phyloP scores from a whole-genome alignment of 768 basidiomycete species.

The Rubroboletus satanas region DNA sequence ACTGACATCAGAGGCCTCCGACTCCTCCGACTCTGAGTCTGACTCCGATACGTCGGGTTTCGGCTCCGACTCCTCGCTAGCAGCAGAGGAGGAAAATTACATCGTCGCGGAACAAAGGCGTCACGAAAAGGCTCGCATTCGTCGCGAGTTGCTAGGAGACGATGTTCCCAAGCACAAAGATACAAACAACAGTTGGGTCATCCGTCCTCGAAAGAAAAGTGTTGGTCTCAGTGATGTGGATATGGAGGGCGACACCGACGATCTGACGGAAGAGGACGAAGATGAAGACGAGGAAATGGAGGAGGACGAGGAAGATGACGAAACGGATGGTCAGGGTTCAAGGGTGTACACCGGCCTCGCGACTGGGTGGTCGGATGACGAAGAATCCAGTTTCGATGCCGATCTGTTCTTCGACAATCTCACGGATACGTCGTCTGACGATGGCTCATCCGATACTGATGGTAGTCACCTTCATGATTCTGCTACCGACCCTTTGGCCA shows the following conservation, averaged over 20 bases:
- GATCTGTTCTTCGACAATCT: constrained; percentile 82
- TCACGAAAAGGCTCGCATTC: constrained; percentile 50
- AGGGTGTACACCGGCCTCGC: constrained; percentile 58
- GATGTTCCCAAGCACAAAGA: constrained; percentile 41
- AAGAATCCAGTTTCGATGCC: constrained; percentile 75
- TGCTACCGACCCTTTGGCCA: constrained; percentile 19
- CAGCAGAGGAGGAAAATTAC: constrained; percentile 60
- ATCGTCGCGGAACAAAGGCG: constrained; percentile 46
- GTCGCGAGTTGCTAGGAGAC: constrained; percentile 57
- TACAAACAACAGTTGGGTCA: constrained; percentile 59
- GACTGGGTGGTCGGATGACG: constrained; percentile 77
- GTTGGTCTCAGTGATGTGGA: constrained; percentile 61
- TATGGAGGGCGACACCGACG: constrained; percentile 58
- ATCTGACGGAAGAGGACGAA: constrained; percentile 58
- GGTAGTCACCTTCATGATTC: constrained; percentile 42
- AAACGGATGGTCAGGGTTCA: constrained; percentile 41
- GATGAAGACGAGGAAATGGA: constrained; percentile 40
- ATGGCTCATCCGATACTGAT: constrained; percentile 38
- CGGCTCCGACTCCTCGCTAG: constrained; percentile 53
- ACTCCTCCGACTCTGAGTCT: constrained; percentile 42
- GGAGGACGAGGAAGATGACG: constrained; percentile 44
- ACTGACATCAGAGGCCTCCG: constrained; percentile 46
- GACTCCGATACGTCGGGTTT: constrained; percentile 35
- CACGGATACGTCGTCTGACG: constrained; percentile 48
- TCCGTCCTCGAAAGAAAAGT: constrained; percentile 65